These are phyloP conservation scores for Aspergillus aculeatus DNA, from an alignment of 2,329 filamentous ascomycete genomes.

Conservation along the genomic window DNA sequence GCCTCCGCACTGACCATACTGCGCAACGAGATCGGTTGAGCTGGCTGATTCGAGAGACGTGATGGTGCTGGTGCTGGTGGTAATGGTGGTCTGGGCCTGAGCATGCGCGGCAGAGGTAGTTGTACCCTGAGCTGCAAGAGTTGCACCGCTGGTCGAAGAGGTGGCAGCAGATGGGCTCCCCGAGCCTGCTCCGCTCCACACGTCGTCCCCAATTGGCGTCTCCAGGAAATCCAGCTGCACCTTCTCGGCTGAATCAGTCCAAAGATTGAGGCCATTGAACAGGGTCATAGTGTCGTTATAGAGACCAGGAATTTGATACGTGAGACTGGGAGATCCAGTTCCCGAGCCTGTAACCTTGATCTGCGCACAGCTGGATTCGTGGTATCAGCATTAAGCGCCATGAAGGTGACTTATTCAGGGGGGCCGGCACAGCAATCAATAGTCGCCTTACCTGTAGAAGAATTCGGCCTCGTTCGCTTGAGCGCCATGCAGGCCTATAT, in stretches of 20 bases:
- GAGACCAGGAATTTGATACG: conserved; percentile 18
- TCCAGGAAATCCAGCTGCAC: conserved; percentile 14
- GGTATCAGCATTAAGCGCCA: not conserved
- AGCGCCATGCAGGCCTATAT: conserved; percentile 50
- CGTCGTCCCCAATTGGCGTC: conserved; percentile 16
- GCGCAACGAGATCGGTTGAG: not conserved
- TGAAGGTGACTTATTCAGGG: too few species aligned
- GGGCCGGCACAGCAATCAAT: too few species aligned
- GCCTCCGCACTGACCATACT: not conserved
- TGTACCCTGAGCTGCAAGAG: not conserved
- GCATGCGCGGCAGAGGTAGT: not conserved
- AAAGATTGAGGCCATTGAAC: conserved; percentile 21
- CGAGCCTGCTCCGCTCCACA: conserved; percentile 10
- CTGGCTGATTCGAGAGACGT: not conserved
- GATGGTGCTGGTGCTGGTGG: not conserved
- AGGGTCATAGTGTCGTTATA: conserved; percentile 21
- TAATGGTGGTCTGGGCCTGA: not conserved
- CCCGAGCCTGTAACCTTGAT: conserved; percentile 47
- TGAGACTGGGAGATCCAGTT: conserved; percentile 19
- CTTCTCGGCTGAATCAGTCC: conserved; percentile 12
- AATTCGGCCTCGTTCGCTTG: conserved; percentile 45
- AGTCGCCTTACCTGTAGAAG: conserved; percentile 42
- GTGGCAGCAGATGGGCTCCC: not conserved
- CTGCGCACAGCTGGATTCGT: conserved; percentile 33
- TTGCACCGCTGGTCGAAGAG: too few species aligned